phyloP scores from a whole-genome alignment of 495 filamentous ascomycete species.

The Neurospora sp. region DNA sequence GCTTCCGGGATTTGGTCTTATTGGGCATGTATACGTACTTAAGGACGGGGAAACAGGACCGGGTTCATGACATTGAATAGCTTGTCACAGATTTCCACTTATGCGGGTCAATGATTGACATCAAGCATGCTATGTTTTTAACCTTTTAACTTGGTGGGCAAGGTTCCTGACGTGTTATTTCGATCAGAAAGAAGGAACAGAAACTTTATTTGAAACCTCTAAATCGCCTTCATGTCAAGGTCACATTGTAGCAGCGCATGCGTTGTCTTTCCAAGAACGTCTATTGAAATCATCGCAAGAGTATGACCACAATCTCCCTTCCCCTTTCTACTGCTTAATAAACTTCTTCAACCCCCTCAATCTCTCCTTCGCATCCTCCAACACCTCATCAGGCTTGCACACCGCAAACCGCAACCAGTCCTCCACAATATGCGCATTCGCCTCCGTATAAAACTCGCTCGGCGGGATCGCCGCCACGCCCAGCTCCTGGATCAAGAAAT shows the following conservation, averaged over 20 bases:
- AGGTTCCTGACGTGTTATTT: neutral
- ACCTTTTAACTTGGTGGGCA: neutral
- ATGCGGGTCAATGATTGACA: neutral
- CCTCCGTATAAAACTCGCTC: conserved; percentile 87
- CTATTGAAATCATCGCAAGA: neutral
- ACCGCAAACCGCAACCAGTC: conserved; percentile 93
- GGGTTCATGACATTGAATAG: neutral
- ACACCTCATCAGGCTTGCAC: conserved; percentile 85
- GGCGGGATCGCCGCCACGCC: conserved; percentile 94
- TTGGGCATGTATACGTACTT: neutral
- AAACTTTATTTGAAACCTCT: neutral
- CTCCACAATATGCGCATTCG: conserved; percentile 74
- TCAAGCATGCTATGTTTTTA: neutral
- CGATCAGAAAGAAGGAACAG: neutral
- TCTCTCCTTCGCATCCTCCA: conserved; percentile 84
- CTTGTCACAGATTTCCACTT: neutral
- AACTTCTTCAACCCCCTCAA: conserved; percentile 79
- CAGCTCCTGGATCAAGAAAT: conserved; percentile 94
- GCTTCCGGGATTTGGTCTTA: neutral
- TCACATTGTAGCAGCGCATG: neutral
- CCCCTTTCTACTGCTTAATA: conserved; percentile 27
- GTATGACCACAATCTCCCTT: neutral
- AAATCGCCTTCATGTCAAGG: neutral
- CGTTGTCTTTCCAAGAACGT: neutral
- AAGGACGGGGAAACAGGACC: neutral